Evolutionary conservation across 805 yeast species (phyloP).

Genomic region (Ogataea ramenticola): DNA sequence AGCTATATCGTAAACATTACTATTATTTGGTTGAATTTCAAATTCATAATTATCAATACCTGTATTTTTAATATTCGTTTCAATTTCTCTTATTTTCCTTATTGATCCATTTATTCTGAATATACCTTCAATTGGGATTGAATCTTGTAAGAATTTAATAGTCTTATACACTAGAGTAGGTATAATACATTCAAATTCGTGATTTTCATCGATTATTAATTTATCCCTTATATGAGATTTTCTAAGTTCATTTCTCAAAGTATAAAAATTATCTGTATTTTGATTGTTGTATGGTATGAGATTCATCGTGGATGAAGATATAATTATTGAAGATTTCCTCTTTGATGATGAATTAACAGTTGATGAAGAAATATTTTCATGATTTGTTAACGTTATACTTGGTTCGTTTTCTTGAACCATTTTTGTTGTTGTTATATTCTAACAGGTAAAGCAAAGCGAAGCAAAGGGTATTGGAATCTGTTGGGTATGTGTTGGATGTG

Average conservation of each 20-base stretch:
- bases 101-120: slow-evolving; percentile 30
- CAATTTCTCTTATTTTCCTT: slow-evolving; percentile 25
- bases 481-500: too few relatives aligned
- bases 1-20: slow-evolving; percentile 27
- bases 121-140: slow-evolving; percentile 26
- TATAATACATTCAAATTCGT: slow-evolving; percentile 12
- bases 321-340: background rate
- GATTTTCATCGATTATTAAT: slow-evolving; percentile 2
- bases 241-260: slow-evolving; percentile 17
- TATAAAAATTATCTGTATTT: slow-evolving; percentile 2
- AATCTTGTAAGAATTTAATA: slow-evolving; percentile 18
- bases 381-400: background rate
- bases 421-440: too few relatives aligned
- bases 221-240: slow-evolving; percentile 3
- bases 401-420: too few relatives aligned
- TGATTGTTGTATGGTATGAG: background rate
- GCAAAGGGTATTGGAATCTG: too few relatives aligned
- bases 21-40: slow-evolving; percentile 2
- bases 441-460: too few relatives aligned
- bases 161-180: slow-evolving; percentile 27
- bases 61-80: slow-evolving; percentile 12
- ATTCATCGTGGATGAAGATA: background rate
- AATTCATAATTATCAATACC: slow-evolving; percentile 16
- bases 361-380: background rate
- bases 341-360: background rate